Evolutionary conservation across 2,329 filamentous ascomycete genomes (phyloP).

Genomic region (Anthostomella pinea): DNA sequence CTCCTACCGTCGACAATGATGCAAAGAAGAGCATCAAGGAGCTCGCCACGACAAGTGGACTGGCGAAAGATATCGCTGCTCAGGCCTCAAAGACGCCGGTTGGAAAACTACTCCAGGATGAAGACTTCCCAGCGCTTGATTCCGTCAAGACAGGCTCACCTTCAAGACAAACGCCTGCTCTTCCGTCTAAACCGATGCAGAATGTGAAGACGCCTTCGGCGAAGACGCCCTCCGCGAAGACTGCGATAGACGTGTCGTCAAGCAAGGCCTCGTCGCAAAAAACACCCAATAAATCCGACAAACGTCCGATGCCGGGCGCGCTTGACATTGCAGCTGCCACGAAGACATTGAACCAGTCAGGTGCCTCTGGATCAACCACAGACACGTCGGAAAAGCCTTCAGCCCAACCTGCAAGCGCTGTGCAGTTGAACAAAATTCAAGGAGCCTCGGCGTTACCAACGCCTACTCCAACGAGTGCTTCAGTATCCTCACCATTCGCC

Average conservation of each 20-base stretch:
- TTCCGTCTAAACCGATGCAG: slow-evolving; percentile 30
- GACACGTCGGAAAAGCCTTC: slow-evolving; percentile 27
- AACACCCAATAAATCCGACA: slow-evolving; percentile 15
- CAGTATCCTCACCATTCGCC: slow-evolving; percentile 50
- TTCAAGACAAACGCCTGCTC: slow-evolving; percentile 30
- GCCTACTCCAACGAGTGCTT: slow-evolving; percentile 42
- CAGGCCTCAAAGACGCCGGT: slow-evolving; percentile 37
- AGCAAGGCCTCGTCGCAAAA: slow-evolving; percentile 24
- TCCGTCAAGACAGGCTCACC: slow-evolving; percentile 40
- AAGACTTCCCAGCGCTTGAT: slow-evolving; percentile 61
- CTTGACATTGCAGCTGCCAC: slow-evolving; percentile 51
- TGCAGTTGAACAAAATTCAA: slow-evolving; percentile 35
- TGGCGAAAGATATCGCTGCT: slow-evolving; percentile 45
- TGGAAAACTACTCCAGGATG: slow-evolving; percentile 48
- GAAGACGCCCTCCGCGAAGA: slow-evolving; percentile 29
- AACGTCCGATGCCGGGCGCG: slow-evolving; percentile 40
- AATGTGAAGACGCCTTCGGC: slow-evolving; percentile 27
- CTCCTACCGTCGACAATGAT: slow-evolving; percentile 19
- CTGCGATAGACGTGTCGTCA: slow-evolving; percentile 2
- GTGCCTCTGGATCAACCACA: slow-evolving; percentile 18
- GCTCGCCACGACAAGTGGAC: slow-evolving; percentile 43
- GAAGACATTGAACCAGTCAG: no score
- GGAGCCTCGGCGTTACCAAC: slow-evolving; percentile 47
- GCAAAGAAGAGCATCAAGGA: slow-evolving; percentile 45
- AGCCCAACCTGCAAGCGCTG: slow-evolving; percentile 27